Percentiles rank a stretch among this genome's conserved stretches.
phyloP scores from a whole-genome alignment of 768 basidiomycete species.

The Lanmaoa rubissima region DNA sequence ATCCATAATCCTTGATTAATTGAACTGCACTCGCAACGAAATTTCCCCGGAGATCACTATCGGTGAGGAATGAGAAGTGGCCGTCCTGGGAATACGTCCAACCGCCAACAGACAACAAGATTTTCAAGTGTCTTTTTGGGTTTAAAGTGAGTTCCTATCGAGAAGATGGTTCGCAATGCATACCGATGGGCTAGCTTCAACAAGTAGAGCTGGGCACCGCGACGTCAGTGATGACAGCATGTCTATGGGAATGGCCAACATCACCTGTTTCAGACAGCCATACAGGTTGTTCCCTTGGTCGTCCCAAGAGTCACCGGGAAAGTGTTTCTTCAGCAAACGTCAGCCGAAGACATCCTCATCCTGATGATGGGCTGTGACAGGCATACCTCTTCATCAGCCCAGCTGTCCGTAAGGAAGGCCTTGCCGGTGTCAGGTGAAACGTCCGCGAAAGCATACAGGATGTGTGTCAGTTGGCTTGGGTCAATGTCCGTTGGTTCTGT shows the following conservation, averaged over 20 bases:
- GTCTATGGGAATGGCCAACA: constrained; percentile 1
- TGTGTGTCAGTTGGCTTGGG: constrained; percentile 62
- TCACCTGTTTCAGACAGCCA: constrained; percentile 76
- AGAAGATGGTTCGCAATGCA: not conserved
- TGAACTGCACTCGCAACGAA: constrained; percentile 64
- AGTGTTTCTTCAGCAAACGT: constrained; percentile 54
- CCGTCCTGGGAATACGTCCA: constrained; percentile 72
- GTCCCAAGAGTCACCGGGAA: constrained; percentile 68
- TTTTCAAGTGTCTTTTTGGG: constrained; percentile 42
- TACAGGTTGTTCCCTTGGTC: constrained; percentile 78
- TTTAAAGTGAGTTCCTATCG: not conserved
- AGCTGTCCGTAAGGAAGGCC: constrained; percentile 67
- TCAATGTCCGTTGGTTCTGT: constrained; percentile 66
- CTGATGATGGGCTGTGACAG: not conserved
- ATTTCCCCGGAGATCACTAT: constrained; percentile 45
- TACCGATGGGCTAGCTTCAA: constrained; percentile 57
- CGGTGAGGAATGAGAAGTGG: constrained; percentile 65
- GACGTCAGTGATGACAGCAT: not conserved
- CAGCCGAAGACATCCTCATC: constrained; percentile 9
- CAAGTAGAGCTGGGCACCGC: constrained; percentile 38
- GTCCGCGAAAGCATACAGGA: constrained; percentile 81
- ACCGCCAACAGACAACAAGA: constrained; percentile 54
- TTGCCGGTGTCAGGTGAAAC: constrained; percentile 57
- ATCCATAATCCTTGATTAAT: constrained; percentile 60
- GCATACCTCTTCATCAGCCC: constrained; percentile 67